Evolutionary conservation across 2,329 filamentous ascomycete species (phyloP).

Genomic region (Magnaporthiopsis rhizophila): DNA sequence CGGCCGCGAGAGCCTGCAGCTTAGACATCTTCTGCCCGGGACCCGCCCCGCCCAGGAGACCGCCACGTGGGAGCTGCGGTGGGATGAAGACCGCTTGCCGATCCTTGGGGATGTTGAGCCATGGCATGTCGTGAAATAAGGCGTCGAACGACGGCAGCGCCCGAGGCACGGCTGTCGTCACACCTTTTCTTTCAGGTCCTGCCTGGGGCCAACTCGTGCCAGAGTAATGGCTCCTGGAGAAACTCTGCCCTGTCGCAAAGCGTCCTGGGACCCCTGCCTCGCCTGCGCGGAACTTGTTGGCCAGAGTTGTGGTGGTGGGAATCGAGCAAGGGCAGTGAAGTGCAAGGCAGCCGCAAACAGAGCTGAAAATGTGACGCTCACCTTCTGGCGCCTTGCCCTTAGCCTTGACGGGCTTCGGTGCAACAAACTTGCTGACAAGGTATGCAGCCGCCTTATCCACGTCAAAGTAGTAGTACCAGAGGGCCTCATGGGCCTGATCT

Average conservation of each 20-base stretch:
- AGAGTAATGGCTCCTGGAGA: background rate
- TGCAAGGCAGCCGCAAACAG: background rate
- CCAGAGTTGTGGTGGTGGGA: background rate
- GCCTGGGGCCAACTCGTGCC: background rate
- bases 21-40: constrained; percentile 72
- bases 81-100: constrained; percentile 59
- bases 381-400: constrained; percentile 12
- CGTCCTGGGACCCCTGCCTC: background rate
- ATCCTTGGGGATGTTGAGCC: constrained; percentile 64
- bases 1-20: constrained; percentile 79
- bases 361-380: constrained; percentile 14
- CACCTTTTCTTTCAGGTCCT: background rate
- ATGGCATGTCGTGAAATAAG: constrained; percentile 80
- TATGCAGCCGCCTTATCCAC: constrained; percentile 78
- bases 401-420: constrained; percentile 28
- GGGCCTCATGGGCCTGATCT: constrained; percentile 72
- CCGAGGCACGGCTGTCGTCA: background rate
- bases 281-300: background rate
- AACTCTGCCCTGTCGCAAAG: background rate
- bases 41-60: constrained; percentile 70
- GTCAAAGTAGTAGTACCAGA: constrained; percentile 97
- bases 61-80: constrained; percentile 45
- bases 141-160: constrained; percentile 30
- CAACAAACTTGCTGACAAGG: constrained; percentile 57
- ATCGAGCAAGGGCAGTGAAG: background rate